These are phyloP conservation scores for Hyphopichia buzzinii DNA, from an alignment of 1,139 yeast species.

Conservation along the genomic window DNA sequence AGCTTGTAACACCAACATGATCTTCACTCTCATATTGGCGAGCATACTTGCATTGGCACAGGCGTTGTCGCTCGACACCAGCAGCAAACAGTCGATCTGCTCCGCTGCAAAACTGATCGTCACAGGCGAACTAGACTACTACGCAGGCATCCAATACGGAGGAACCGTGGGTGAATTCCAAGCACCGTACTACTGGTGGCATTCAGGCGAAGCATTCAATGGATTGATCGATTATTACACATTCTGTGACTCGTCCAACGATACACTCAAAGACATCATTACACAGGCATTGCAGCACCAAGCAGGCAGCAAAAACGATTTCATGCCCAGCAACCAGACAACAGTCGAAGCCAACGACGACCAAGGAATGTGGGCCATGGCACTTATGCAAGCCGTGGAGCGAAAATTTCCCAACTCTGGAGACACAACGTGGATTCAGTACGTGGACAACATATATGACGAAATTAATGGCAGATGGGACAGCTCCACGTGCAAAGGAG, in stretches of 20 bases:
- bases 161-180: constrained; percentile 61
- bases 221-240: constrained; percentile 54
- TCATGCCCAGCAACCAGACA: constrained; percentile 72
- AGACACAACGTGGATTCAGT: constrained; percentile 7
- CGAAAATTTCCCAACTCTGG: constrained; percentile 57
- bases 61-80: constrained; percentile 19
- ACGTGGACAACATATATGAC: constrained; percentile 7
- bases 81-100: constrained; percentile 39
- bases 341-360: constrained; percentile 88
- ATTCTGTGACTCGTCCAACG: constrained; percentile 49
- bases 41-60: constrained; percentile 6
- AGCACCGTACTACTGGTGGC: constrained; percentile 70
- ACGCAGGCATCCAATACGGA: constrained; percentile 50
- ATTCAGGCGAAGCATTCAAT: constrained; percentile 68
- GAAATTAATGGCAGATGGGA: constrained; percentile 10
- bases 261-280: constrained; percentile 53
- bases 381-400: constrained; percentile 83
- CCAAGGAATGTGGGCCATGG: constrained; percentile 88
- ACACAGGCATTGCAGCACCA: constrained; percentile 62
- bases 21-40: background rate
- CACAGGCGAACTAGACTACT: constrained; percentile 57
- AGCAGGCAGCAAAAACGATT: constrained; percentile 63
- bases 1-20: too few relatives aligned
- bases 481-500: constrained; percentile 8
- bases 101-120: constrained; percentile 47